phyloP scores from a whole-genome alignment of 352 stramenopile genomes.

The Albugo laibachii region DNA sequence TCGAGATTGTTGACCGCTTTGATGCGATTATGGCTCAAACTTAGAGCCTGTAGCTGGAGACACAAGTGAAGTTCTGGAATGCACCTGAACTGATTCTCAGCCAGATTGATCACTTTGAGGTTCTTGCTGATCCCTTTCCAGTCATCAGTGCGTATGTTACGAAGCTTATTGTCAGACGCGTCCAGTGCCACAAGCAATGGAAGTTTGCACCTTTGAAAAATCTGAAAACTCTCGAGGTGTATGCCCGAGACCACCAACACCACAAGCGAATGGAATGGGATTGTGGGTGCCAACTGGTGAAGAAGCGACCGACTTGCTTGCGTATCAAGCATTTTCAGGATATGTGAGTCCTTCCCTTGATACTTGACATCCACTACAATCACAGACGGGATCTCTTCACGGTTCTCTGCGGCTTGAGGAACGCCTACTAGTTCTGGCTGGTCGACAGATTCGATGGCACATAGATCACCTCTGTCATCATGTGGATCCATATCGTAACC shows the following conservation, averaged over 20 bases:
- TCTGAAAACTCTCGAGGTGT: slow-evolving; percentile 16
- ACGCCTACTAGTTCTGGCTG: no score
- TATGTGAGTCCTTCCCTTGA: no score
- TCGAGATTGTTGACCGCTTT: slow-evolving; percentile 54
- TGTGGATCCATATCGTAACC: no score
- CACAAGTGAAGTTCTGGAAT: slow-evolving; percentile 26
- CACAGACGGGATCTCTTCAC: no score
- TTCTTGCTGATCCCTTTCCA: not conserved
- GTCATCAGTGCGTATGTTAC: not conserved
- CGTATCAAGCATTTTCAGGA: not conserved
- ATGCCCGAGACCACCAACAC: slow-evolving; percentile 43
- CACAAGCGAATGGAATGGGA: slow-evolving; percentile 38
- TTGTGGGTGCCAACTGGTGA: not conserved
- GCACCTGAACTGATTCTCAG: slow-evolving; percentile 19
- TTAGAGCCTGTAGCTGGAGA: slow-evolving; percentile 16
- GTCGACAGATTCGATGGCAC: no score
- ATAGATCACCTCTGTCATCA: no score
- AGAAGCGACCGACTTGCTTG: not conserved
- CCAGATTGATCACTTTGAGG: slow-evolving; percentile 13
- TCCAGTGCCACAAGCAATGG: slow-evolving; percentile 27
- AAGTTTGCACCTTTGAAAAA: slow-evolving; percentile 53
- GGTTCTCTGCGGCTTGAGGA: no score
- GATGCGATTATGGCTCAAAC: slow-evolving; percentile 37
- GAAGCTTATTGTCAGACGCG: slow-evolving; percentile 36
- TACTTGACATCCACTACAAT: no score